Base-by-base conservation (phyloP, 208 protist genomes). In the Acanthamoeba castellanii region DNA sequence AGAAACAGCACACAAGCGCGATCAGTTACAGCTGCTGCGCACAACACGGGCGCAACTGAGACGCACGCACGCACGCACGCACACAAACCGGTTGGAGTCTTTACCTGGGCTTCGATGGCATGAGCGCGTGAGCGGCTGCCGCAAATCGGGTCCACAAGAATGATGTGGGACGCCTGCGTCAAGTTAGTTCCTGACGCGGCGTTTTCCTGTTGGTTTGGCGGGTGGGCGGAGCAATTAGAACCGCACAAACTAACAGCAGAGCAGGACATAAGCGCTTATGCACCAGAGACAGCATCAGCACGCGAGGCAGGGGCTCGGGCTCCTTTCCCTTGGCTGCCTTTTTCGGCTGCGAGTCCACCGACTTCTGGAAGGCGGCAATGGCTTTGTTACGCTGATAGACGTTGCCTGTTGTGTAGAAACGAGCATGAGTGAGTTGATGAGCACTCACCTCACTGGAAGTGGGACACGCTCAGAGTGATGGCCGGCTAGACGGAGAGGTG, bases 201-300 rank as follows among this genome's bases (percentile, higher is more conserved):
- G 27, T 96, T 96, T 92, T 92, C 87, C 87, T 92, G 57, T 22
- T 16, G 3, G 3, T 37, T 37, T 37, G 37, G 37, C 37, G 11
- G 47, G 34, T 30, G 9, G 25, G n/a, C 13, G 76, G 25, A 85
- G 9, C n/a, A 42, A 18, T 25, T 76, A 76, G 68, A 32, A 1
- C 22, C 70, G 14, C 70, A 13, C 70, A 13, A 45, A 81, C 30
- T 6, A 11, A 81, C 1, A 45, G 11, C 37, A 37, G 37, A 37
- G 37, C 37, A 37, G 4, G 74, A 0, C 20, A 82, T 9, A 25
- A 20, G 20, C 20, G 22, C 59, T 0, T 18, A 42, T 32, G 72
- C 72, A 81, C 95, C 42, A 96, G 84, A n/a, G 92, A 95, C 32
- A 96, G 94, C 95, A 96, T 96, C 30, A 96, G 57, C 42, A 96